These are phyloP conservation scores for Kwoniella sp. DNA, from an alignment of 768 basidiomycete genomes.

Conservation along the genomic window DNA sequence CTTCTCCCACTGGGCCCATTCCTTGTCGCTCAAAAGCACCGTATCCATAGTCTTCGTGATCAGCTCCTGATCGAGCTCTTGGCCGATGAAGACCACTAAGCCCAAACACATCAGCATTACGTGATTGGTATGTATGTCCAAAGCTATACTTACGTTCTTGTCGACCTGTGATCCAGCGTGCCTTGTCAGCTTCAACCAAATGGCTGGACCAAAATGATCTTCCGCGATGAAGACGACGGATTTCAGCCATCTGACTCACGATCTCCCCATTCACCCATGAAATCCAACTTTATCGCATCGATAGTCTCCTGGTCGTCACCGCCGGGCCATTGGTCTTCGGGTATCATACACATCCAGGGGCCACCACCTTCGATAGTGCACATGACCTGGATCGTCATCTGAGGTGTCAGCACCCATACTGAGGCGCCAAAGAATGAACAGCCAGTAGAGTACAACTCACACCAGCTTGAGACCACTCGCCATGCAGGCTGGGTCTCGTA, in stretches of 20 bases:
- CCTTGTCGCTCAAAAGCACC: constrained; percentile 46
- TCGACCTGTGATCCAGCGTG: constrained; percentile 13
- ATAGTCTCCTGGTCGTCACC: constrained; percentile 42
- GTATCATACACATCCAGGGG: constrained; percentile 49
- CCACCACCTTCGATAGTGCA: constrained; percentile 48
- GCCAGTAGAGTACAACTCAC: constrained; percentile 20
- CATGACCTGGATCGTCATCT: constrained; percentile 47
- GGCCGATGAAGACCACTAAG: constrained; percentile 38
- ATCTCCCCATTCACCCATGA: constrained; percentile 55
- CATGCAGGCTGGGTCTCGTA: constrained; percentile 45
- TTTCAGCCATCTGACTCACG: constrained; percentile 35
- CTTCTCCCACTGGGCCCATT: constrained; percentile 47
- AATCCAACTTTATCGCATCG: constrained; percentile 50
- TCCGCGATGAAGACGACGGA: neutral
- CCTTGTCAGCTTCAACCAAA: too few relatives aligned
- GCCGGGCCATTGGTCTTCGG: constrained; percentile 45
- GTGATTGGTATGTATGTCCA: too few relatives aligned
- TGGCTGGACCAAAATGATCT: too few relatives aligned
- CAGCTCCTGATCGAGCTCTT: constrained; percentile 30
- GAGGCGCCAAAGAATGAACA: too few relatives aligned
- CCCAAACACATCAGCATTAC: neutral
- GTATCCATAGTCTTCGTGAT: constrained; percentile 46
- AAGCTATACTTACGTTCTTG: constrained; percentile 42
- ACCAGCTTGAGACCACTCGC: constrained; percentile 55
- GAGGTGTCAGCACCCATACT: too few relatives aligned